These are phyloP conservation scores for Lentinula boryana DNA, from an alignment of 768 basidiomycete species.

Conservation along the genomic window DNA sequence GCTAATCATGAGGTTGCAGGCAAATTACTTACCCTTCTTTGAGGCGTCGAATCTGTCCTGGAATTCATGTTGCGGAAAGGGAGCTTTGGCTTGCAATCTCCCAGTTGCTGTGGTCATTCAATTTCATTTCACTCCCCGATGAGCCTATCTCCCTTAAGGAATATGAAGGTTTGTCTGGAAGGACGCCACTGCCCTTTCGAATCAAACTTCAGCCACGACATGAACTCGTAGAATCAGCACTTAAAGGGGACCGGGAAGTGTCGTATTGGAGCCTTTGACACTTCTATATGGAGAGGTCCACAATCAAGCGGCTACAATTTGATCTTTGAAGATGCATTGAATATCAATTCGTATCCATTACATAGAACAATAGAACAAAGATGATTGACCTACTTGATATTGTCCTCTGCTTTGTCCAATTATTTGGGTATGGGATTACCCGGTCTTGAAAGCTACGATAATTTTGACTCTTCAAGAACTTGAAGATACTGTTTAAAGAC, in stretches of 20 bases:
- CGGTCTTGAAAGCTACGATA: too few species aligned
- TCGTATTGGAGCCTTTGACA: constrained; percentile 6
- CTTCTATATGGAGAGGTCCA: too few species aligned
- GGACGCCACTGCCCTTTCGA: constrained; percentile 24
- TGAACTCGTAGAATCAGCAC: constrained; percentile 5
- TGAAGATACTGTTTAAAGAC: too few species aligned
- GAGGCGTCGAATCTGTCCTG: constrained; percentile 26
- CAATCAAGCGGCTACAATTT: too few species aligned
- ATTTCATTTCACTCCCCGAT: constrained; percentile 19
- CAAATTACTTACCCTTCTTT: neutral
- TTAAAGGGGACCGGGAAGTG: constrained; percentile 5
- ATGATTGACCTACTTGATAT: too few species aligned
- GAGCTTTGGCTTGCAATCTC: constrained; percentile 30
- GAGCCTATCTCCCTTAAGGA: constrained; percentile 27
- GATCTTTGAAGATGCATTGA: too few species aligned
- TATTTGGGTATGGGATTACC: too few species aligned
- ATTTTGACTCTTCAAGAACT: too few species aligned
- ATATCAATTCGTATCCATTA: too few species aligned
- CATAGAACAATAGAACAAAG: too few species aligned
- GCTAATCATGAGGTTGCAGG: neutral
- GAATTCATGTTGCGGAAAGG: constrained; percentile 25
- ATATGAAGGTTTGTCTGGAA: constrained; percentile 28
- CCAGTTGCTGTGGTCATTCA: constrained; percentile 28
- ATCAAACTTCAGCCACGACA: constrained; percentile 13
- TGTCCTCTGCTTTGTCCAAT: too few species aligned